Evolutionary conservation across 1,284 basidiomycete species (phyloP), one percentile per base, ranked within the genome.

Genomic region (Lignosus rhinocerotis): DNA sequence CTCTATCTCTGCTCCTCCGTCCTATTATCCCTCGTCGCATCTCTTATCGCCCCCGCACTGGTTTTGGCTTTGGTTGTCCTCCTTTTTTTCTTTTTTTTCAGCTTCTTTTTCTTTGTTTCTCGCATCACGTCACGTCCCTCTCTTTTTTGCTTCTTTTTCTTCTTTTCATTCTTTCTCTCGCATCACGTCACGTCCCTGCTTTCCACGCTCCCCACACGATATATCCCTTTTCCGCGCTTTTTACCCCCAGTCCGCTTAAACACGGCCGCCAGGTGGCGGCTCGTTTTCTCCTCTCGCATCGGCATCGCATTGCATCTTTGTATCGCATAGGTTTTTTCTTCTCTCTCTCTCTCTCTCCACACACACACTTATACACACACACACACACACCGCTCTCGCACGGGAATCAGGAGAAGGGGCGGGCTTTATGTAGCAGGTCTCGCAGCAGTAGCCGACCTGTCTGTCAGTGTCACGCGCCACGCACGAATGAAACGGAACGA

Each of bases 321-420:
- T 58, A 58, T 43, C 57, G 45, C 52, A 58, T 58, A 58, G 51
- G 51, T 34, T 53, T 45, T 33, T 41, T 41, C 25, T 33, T 43
- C 19, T 16, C 17, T 38, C 17, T n/a, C n/a, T n/a, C n/a, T n/a
- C n/a, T n/a, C n/a, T n/a, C 17, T 49, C 42, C 33, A 39, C 41
- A 21, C 55, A 46, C 48, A 44, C 48, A 39, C n/a, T n/a, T n/a
- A n/a, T n/a, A n/a, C 31, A 38, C 6, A 38, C 36, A 38, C 42
- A 21, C 32, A 10, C 25, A 12, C 49, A 31, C 51, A 48, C 14
- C 48, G 21, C 50, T 30, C 36, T 17, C 38, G 16, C 12, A 32
- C 14, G 34, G 46, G 47, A 48, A 34, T n/a, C n/a, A n/a, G 25
- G 25, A 25, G 19, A 50, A 8, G 39, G 39, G 56, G 46, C 41